A percentile compares a stretch with the other conserved stretches of the same genome.
These are phyloP conservation scores for Leccinum variicolor DNA, from an alignment of 768 basidiomycete species.

Conservation along the genomic window DNA sequence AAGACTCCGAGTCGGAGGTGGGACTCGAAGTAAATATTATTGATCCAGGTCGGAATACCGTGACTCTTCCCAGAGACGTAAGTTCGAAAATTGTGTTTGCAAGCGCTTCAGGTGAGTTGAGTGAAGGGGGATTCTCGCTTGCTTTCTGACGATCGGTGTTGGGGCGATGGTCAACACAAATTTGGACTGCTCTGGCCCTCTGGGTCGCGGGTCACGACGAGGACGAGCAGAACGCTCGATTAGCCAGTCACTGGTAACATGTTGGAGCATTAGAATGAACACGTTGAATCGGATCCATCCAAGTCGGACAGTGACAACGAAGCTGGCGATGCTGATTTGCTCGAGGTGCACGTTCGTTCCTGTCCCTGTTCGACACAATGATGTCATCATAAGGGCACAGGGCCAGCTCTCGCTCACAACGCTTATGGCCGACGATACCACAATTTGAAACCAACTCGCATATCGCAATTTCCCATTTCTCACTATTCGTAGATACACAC, in stretches of 20 bases:
- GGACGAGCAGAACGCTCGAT: slow-evolving; percentile 80
- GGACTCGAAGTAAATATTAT: too few relatives aligned
- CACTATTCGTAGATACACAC: background rate
- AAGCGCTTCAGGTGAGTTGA: slow-evolving; percentile 72
- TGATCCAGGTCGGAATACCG: too few relatives aligned
- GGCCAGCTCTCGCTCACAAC: too few relatives aligned
- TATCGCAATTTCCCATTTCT: background rate
- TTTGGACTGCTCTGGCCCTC: slow-evolving; percentile 86
- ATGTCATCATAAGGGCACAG: too few relatives aligned
- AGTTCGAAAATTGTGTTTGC: slow-evolving; percentile 83
- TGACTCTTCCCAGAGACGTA: slow-evolving; percentile 77
- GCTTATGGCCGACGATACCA: too few relatives aligned
- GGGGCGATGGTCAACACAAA: slow-evolving; percentile 49
- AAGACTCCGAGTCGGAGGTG: too few relatives aligned
- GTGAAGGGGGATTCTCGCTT: background rate
- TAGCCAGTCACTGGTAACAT: slow-evolving; percentile 53
- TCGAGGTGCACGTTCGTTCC: too few relatives aligned
- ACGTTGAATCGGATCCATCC: too few relatives aligned
- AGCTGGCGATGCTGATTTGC: too few relatives aligned
- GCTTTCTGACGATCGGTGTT: background rate
- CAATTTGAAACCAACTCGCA: background rate
- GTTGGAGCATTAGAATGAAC: too few relatives aligned
- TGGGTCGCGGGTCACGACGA: slow-evolving; percentile 89
- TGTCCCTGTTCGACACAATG: too few relatives aligned
- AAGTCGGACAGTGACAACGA: too few relatives aligned